Evolutionary conservation across 169 alveolate genomes (phyloP).

Genomic region (Theileria parva): DNA sequence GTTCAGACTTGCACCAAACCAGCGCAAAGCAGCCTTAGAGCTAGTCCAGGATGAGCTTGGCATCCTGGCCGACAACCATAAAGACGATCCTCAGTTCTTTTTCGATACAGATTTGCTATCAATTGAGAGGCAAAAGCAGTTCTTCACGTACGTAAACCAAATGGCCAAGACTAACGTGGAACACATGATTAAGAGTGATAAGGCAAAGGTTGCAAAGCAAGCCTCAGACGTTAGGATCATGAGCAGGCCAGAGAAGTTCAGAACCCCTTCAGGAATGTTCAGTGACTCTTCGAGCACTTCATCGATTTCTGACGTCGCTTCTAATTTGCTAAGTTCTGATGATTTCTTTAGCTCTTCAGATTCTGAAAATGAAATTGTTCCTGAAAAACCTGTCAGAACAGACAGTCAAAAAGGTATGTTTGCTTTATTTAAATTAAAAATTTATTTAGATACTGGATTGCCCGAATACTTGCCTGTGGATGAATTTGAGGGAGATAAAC

Average conservation of each 20-base stretch:
- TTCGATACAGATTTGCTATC: conserved; percentile 82
- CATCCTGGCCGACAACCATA: conserved; percentile 79
- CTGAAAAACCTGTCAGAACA: conserved; percentile 14
- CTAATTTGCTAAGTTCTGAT: conserved; percentile 70
- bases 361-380: conserved; percentile 49
- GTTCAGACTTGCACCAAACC: conserved; percentile 79
- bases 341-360: conserved; percentile 61
- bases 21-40: conserved; percentile 83
- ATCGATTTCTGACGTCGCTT: conserved; percentile 74
- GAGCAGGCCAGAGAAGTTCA: background rate
- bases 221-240: conserved; percentile 3
- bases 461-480: conserved; percentile 83
- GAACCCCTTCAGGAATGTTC: conserved; percentile 65
- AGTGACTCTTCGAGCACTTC: conserved; percentile 66
- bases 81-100: conserved; percentile 72
- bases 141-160: conserved; percentile 77
- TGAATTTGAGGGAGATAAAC: conserved; percentile 69
- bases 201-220: conserved; percentile 14
- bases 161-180: conserved; percentile 82
- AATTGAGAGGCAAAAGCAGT: conserved; percentile 80
- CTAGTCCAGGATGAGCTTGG: conserved; percentile 85
- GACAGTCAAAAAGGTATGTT: conserved; percentile 8
- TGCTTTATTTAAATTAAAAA: background rate
- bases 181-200: conserved; percentile 41
- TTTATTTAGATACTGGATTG: conserved; percentile 19